phyloP scores from a whole-genome alignment of 2,329 filamentous ascomycete species.

The Lecanicillium sp. region DNA sequence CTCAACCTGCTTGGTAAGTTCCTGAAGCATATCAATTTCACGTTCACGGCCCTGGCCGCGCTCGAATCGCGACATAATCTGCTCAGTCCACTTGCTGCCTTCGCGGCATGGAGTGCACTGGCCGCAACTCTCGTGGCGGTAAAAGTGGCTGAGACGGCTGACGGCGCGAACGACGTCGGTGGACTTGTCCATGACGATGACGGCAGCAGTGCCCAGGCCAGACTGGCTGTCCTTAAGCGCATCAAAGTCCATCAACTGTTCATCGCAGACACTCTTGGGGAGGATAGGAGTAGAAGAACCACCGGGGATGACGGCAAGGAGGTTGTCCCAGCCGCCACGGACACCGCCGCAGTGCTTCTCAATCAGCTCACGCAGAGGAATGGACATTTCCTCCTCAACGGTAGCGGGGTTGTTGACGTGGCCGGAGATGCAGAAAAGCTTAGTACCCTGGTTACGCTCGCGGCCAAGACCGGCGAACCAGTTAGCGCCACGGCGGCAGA shows the following conservation, averaged over 20 bases:
- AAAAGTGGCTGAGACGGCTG: slow-evolving; percentile 87
- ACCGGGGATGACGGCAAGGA: slow-evolving; percentile 89
- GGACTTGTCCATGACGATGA: slow-evolving; percentile 99
- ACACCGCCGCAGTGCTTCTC: slow-evolving; percentile 98
- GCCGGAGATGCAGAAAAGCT: slow-evolving; percentile 96
- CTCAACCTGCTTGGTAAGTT: slow-evolving; percentile 98
- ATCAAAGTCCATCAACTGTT: slow-evolving; percentile 98
- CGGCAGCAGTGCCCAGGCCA: slow-evolving; percentile 91
- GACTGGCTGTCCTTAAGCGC: slow-evolving; percentile 96
- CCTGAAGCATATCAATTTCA: slow-evolving; percentile 99
- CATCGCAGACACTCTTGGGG: slow-evolving; percentile 81
- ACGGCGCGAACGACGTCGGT: slow-evolving; percentile 94
- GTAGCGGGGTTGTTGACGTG: slow-evolving; percentile 98
- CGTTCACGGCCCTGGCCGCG: slow-evolving; percentile 78
- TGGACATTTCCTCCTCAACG: slow-evolving; percentile 99
- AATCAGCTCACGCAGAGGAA: slow-evolving; percentile 89
- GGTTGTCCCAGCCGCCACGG: slow-evolving; percentile 93
- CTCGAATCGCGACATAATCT: slow-evolving; percentile 97
- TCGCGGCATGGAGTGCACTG: slow-evolving; percentile 99
- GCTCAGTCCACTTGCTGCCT: slow-evolving; percentile 97
- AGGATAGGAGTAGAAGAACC: slow-evolving; percentile 95
- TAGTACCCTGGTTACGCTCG: slow-evolving; percentile 93
- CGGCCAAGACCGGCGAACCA: slow-evolving; percentile 95
- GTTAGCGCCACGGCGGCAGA: slow-evolving; percentile 79
- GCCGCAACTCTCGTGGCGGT: slow-evolving; percentile 95